phyloP scores from a whole-genome alignment of 208 protist species.

The Phytomonas francai region DNA sequence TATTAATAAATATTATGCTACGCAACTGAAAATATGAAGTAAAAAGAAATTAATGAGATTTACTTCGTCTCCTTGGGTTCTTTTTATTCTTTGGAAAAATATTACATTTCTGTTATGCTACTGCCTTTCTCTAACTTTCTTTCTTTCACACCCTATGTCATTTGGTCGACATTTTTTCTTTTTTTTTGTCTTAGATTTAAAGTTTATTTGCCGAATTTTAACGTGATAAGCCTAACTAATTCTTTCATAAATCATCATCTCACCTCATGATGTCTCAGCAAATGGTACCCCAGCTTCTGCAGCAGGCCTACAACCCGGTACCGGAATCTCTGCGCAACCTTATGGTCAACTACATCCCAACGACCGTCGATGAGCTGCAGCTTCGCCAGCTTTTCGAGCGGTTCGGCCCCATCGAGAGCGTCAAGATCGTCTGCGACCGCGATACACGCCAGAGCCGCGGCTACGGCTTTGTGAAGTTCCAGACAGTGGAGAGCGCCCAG shows the following conservation, averaged over 20 bases:
- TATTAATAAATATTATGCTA: slow-evolving; percentile 9
- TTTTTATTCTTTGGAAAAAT: not conserved
- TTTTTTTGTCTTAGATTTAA: slow-evolving; percentile 7
- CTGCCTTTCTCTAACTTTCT: not conserved
- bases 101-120: slow-evolving; percentile 1
- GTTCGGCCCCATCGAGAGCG: slow-evolving; percentile 60
- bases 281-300: slow-evolving; percentile 31
- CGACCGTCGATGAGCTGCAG: slow-evolving; percentile 76
- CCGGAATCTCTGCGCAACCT: slow-evolving; percentile 75
- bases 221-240: too few species aligned
- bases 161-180: slow-evolving; percentile 3
- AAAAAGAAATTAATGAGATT: slow-evolving; percentile 1
- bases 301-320: slow-evolving; percentile 50
- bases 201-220: slow-evolving; percentile 9
- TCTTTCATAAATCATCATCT: too few species aligned
- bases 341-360: slow-evolving; percentile 89
- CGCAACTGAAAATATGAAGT: slow-evolving; percentile 4
- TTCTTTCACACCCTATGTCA: not conserved
- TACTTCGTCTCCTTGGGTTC: slow-evolving; percentile 2
- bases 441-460: slow-evolving; percentile 62
- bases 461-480: slow-evolving; percentile 78
- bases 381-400: slow-evolving; percentile 71
- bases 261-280: slow-evolving; percentile 30
- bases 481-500: slow-evolving; percentile 43
- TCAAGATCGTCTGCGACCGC: slow-evolving; percentile 75